phyloP scores from a whole-genome alignment of 2,329 filamentous ascomycete species.

The Sporothrix schenckii region DNA sequence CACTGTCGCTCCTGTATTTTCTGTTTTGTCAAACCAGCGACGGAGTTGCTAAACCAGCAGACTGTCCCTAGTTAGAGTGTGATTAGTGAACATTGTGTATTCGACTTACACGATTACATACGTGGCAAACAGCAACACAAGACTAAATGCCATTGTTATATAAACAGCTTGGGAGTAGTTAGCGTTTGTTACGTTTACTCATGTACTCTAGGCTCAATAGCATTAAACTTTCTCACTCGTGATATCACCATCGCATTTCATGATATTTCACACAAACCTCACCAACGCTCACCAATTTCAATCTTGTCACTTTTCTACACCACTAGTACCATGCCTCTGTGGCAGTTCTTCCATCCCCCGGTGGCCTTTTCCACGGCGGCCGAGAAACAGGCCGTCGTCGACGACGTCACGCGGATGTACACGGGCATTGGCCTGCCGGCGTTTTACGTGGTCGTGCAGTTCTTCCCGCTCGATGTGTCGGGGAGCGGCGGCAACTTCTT shows the following conservation, averaged over 20 bases:
- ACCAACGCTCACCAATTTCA: too few relatives aligned
- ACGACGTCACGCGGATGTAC: constrained; percentile 44
- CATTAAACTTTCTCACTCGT: too few relatives aligned
- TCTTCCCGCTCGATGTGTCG: constrained; percentile 40
- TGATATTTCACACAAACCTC: too few relatives aligned
- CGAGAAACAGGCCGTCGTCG: constrained; percentile 42
- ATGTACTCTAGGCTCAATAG: too few relatives aligned
- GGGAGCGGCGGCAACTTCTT: constrained; percentile 18
- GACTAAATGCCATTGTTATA: neutral
- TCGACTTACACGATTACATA: neutral
- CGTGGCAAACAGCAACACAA: too few relatives aligned
- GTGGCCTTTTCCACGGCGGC: constrained; percentile 41
- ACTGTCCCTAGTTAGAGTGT: neutral
- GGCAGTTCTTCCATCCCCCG: constrained; percentile 48
- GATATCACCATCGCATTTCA: too few relatives aligned
- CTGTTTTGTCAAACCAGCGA: constrained; percentile 17
- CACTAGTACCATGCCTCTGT: constrained; percentile 47
- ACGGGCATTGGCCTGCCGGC: constrained; percentile 43
- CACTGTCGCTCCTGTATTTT: too few relatives aligned
- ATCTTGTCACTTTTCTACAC: neutral
- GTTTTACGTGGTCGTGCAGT: constrained; percentile 51
- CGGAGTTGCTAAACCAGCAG: neutral
- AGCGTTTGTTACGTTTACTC: too few relatives aligned
- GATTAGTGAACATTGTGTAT: constrained; percentile 22
- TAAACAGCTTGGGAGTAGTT: too few relatives aligned